Base-by-base conservation (phyloP, 2,329 filamentous ascomycete species). In the Colletotrichum brevisporum region DNA sequence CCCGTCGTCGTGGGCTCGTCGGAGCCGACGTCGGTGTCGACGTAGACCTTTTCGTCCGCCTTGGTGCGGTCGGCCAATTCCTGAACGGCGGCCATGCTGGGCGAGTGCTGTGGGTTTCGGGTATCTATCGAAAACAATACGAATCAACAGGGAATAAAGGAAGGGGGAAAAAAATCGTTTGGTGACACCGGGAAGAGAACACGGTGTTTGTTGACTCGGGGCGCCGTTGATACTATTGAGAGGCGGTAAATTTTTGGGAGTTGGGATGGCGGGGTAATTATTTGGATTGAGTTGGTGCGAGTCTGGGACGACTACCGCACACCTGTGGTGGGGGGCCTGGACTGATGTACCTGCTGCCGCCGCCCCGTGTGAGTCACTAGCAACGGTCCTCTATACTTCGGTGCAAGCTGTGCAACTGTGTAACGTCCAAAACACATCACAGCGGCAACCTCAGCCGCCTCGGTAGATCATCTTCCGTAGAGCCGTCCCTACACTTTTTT, bases 11-110 rank as follows among this genome's bases (percentile, higher is more conserved):
- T 78, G 74, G 88, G 81, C 76, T 92, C 89, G 82, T 96, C 94
- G 74, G 87, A 84, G 75, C 94, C 94, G 74, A 86, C 86, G 75
- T 94, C 92, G 78, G 94, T 92, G 84, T 97, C 94, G 77, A 97
- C 87, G 83, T 95, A 94, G 79, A 92, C 86, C 64, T 80, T 83
- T 16, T 80, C 78, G 75, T 79, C 78, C 74, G 79, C 76, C 79
- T 85, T 86, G 74, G 81, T 78, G 77, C 85, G 82, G 71, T 86
- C 82, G 74, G 85, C 84, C 74, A 87, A 81, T 70, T 87, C 84
- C 75, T 85, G 83, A 50, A 83, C 74, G 69, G 81, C 78, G 60
- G 82, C 78, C 83, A 85, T 85, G 70, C 62, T 48, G 56, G 53
- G 50, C 71, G 68, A 51, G 18, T 15, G 50, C 16, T 39, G 21